Conservation (phyloP, 202 grass and related monocot genomes). For the Thinopyrum obtusiflorum region DNA sequence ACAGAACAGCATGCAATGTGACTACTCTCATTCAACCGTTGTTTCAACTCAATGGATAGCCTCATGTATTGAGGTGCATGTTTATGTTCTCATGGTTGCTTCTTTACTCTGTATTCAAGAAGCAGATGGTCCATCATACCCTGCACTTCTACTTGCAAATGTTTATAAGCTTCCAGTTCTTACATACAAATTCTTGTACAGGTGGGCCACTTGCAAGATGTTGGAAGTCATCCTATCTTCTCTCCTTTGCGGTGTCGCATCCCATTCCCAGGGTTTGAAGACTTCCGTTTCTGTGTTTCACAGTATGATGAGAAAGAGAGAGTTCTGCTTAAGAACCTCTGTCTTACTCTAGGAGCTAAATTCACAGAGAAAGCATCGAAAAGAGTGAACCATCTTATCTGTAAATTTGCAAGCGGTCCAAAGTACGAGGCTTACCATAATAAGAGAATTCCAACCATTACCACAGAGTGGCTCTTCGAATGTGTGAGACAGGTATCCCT, state of each 20-base stretch:
- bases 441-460: slow-evolving; percentile 54
- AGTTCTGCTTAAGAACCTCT: slow-evolving; percentile 76
- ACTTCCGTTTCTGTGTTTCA: slow-evolving; percentile 63
- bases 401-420: slow-evolving; percentile 68
- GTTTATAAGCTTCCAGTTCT: slow-evolving; percentile 25
- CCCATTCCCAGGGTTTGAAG: slow-evolving; percentile 77
- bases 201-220: slow-evolving; percentile 76
- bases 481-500: slow-evolving; percentile 72
- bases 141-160: slow-evolving; percentile 11
- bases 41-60: slow-evolving; percentile 95
- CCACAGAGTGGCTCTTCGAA: slow-evolving; percentile 81
- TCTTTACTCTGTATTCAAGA: slow-evolving; percentile 23
- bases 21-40: slow-evolving; percentile 51
- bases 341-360: slow-evolving; percentile 77
- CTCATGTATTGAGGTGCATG: slow-evolving; percentile 78
- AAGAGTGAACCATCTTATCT: slow-evolving; percentile 76
- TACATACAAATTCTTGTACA: slow-evolving; percentile 44
- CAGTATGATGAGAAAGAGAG: slow-evolving; percentile 74
- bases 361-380: slow-evolving; percentile 59
- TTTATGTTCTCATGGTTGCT: slow-evolving; percentile 24
- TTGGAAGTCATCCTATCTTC: slow-evolving; percentile 85
- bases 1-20: slow-evolving; percentile 31
- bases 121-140: neutral
- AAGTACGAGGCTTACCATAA: slow-evolving; percentile 75
- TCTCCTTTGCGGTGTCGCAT: slow-evolving; percentile 75